Evolutionary conservation across 2,329 filamentous ascomycete genomes (phyloP).

Genomic region (Pseudonectria buxi): DNA sequence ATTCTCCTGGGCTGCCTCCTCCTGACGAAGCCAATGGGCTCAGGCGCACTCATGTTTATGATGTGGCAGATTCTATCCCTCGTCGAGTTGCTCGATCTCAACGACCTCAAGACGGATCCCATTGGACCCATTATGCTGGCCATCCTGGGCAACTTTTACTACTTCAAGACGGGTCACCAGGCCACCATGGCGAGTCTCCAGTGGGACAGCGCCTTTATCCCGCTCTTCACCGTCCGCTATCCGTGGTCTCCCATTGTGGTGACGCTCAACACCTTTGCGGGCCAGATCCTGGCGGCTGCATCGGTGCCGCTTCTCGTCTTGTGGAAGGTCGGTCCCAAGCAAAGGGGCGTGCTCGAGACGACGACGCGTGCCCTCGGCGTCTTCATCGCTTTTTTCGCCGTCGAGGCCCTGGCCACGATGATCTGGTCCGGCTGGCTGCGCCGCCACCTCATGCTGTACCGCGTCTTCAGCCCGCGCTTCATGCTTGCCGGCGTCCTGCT

Average conservation of each 20-base stretch:
- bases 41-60: slow-evolving; percentile 73
- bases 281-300: slow-evolving; percentile 75
- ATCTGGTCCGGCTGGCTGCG: slow-evolving; percentile 84
- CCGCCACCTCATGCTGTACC: slow-evolving; percentile 91
- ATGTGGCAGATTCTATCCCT: slow-evolving; percentile 83
- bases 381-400: slow-evolving; percentile 76
- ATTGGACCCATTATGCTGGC: slow-evolving; percentile 81
- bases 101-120: slow-evolving; percentile 55
- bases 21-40: slow-evolving; percentile 91
- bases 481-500: slow-evolving; percentile 72
- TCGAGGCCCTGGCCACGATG: slow-evolving; percentile 78
- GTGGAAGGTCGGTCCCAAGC: slow-evolving; percentile 82
- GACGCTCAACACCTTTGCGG: slow-evolving; percentile 78
- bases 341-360: slow-evolving; percentile 60
- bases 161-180: slow-evolving; percentile 97
- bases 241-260: slow-evolving; percentile 84
- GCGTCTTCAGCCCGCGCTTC: slow-evolving; percentile 87
- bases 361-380: slow-evolving; percentile 65
- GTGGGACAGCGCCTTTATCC: slow-evolving; percentile 93
- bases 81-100: slow-evolving; percentile 56
- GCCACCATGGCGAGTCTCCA: slow-evolving; percentile 82
- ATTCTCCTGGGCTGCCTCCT: slow-evolving; percentile 71
- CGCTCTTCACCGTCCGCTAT: slow-evolving; percentile 73
- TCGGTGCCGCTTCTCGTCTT: slow-evolving; percentile 75
- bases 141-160: slow-evolving; percentile 88